A percentile compares a stretch with the other conserved stretches of the same genome.
phyloP scores from a whole-genome alignment of 2,329 filamentous ascomycete species.

The Verticillium dahliae region DNA sequence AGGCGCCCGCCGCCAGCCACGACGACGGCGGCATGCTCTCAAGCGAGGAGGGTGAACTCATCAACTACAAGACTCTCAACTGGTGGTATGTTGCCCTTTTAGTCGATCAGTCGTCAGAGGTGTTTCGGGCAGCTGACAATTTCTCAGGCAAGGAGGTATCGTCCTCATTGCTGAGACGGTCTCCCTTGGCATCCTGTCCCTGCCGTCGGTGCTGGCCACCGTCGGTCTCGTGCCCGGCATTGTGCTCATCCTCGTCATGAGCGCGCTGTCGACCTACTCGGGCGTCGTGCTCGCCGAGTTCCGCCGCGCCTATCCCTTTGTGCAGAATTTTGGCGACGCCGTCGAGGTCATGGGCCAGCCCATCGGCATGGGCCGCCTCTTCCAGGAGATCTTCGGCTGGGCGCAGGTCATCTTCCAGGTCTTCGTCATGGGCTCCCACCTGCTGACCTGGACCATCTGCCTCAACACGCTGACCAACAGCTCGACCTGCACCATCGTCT shows the following conservation, averaged over 20 bases:
- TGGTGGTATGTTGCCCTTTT: slow-evolving; percentile 25
- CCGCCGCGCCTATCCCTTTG: slow-evolving; percentile 62
- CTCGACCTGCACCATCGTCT: slow-evolving; percentile 57
- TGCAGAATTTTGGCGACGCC: slow-evolving; percentile 61
- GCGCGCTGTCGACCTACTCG: slow-evolving; percentile 61
- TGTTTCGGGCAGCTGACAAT: neutral
- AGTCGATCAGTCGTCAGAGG: no score
- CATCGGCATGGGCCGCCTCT: slow-evolving; percentile 41
- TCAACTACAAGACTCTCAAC: slow-evolving; percentile 28
- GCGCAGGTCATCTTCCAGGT: slow-evolving; percentile 56
- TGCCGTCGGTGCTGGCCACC: slow-evolving; percentile 67
- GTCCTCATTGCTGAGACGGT: slow-evolving; percentile 37
- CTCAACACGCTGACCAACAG: slow-evolving; percentile 57
- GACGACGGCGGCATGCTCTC: neutral
- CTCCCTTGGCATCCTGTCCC: slow-evolving; percentile 56
- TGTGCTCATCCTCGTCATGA: slow-evolving; percentile 59
- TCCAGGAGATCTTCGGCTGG: slow-evolving; percentile 52
- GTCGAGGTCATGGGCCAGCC: slow-evolving; percentile 46
- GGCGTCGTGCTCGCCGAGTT: slow-evolving; percentile 57
- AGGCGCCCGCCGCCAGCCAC: neutral
- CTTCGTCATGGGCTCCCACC: slow-evolving; percentile 63
- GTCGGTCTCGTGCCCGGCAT: slow-evolving; percentile 69
- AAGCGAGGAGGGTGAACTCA: slow-evolving; percentile 12
- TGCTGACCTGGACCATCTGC: slow-evolving; percentile 62
- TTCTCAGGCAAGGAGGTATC: slow-evolving; percentile 34